Evolutionary conservation across 2,329 filamentous ascomycete genomes (phyloP).

Genomic region (Neonectria punicea): DNA sequence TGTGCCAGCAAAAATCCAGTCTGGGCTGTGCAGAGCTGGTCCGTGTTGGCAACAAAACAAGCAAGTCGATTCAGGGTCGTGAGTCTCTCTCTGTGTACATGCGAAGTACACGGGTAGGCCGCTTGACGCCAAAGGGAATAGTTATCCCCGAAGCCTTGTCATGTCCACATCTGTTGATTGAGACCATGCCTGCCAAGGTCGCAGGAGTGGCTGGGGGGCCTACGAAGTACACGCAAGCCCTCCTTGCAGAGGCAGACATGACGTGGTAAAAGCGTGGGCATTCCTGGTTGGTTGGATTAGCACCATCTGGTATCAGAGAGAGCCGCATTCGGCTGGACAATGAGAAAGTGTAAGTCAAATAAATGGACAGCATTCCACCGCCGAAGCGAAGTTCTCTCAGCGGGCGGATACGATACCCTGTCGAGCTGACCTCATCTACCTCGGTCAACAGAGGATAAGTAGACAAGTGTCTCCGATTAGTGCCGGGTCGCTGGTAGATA

Average conservation of each 20-base stretch:
- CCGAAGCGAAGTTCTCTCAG: background rate
- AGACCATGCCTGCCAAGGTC: background rate
- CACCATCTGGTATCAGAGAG: background rate
- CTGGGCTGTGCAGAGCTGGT: background rate
- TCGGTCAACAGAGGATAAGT: background rate
- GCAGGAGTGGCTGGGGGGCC: background rate
- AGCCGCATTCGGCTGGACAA: background rate
- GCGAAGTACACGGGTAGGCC: no score
- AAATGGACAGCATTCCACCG: background rate
- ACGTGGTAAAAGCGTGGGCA: background rate
- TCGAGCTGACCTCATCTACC: slow-evolving; percentile 14
- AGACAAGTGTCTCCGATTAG: slow-evolving; percentile 9
- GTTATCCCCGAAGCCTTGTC: background rate
- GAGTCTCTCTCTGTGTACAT: background rate
- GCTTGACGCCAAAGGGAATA: background rate
- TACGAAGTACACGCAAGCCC: background rate
- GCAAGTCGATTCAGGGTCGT: no score
- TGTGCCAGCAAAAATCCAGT: background rate
- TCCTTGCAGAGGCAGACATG: background rate
- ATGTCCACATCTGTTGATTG: background rate
- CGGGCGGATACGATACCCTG: background rate
- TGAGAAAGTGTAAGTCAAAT: background rate
- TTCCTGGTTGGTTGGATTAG: background rate
- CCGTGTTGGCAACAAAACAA: background rate
- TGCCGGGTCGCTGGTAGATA: background rate